A percentile compares a stretch with the other conserved stretches of the same genome.
phyloP scores from a whole-genome alignment of 306 rosid species.

The Lotus japonicus region DNA sequence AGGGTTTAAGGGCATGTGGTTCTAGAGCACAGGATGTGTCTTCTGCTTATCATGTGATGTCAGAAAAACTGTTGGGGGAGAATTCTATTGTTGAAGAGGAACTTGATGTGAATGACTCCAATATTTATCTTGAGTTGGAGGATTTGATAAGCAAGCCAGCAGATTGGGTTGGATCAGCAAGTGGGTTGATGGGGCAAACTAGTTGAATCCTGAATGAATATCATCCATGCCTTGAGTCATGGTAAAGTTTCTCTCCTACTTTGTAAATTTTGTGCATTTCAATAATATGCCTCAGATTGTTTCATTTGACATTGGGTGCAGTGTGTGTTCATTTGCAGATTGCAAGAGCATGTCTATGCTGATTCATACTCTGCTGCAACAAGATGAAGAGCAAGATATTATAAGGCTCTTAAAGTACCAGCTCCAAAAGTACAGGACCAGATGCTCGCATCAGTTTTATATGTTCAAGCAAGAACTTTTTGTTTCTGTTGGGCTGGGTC shows the following conservation, averaged over 20 bases:
- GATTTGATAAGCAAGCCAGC: conserved; percentile 62
- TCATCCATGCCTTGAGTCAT: conserved; percentile 28
- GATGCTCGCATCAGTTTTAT: background rate
- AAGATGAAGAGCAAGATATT: conserved; percentile 13
- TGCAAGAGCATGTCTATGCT: background rate
- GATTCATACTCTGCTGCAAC: background rate
- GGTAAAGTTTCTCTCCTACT: conserved; percentile 17
- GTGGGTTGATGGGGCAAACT: conserved; percentile 49
- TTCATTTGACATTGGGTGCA: background rate
- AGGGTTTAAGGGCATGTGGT: conserved; percentile 10
- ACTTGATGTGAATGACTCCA: conserved; percentile 47
- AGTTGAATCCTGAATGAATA: conserved; percentile 33
- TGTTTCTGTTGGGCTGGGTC: background rate
- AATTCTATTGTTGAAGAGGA: conserved; percentile 40
- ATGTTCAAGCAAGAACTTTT: background rate
- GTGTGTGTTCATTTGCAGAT: conserved; percentile 13
- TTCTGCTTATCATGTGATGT: conserved; percentile 45
- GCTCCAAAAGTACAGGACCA: conserved; percentile 4
- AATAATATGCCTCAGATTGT: background rate
- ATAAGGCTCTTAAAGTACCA: background rate
- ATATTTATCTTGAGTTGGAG: conserved; percentile 66
- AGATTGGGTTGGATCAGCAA: conserved; percentile 57
- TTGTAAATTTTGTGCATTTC: background rate
- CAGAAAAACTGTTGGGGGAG: conserved; percentile 42
- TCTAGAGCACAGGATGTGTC: conserved; percentile 21